These are phyloP conservation scores for Calonectria pseudoturangicola DNA, from an alignment of 2,329 filamentous ascomycete species.

Conservation along the genomic window DNA sequence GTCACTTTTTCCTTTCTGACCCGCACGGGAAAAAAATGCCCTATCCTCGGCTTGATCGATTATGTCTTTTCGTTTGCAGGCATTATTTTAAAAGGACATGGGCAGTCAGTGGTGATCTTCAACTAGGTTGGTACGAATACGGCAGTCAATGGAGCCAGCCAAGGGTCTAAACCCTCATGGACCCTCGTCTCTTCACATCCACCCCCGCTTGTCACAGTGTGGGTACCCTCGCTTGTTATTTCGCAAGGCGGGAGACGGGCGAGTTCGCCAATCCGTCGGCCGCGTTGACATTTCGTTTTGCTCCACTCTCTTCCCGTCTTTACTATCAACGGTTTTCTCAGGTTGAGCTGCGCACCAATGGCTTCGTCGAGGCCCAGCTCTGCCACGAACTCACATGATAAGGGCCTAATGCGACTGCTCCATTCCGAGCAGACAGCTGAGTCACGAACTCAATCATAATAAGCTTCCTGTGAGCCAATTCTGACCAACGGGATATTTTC, in stretches of 20 bases:
- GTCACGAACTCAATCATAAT: slow-evolving; percentile 43
- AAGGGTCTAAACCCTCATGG: slow-evolving; percentile 46
- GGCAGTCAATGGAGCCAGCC: slow-evolving; percentile 46
- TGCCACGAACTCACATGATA: slow-evolving; percentile 55
- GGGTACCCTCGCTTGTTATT: slow-evolving; percentile 38
- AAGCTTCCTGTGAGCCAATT: slow-evolving; percentile 41
- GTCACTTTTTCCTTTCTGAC: slow-evolving; percentile 40
- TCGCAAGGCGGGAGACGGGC: slow-evolving; percentile 39
- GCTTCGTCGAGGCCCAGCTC: slow-evolving; percentile 37
- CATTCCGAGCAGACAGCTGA: slow-evolving; percentile 47
- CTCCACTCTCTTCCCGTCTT: slow-evolving; percentile 40
- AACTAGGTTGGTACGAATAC: slow-evolving; percentile 44
- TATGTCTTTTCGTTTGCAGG: slow-evolving; percentile 33
- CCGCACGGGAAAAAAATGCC: slow-evolving; percentile 31
- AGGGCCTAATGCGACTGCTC: slow-evolving; percentile 53
- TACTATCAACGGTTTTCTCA: slow-evolving; percentile 46
- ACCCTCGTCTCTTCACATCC: slow-evolving; percentile 47
- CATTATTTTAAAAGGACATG: slow-evolving; percentile 35
- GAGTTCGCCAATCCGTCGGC: slow-evolving; percentile 48
- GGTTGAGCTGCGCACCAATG: slow-evolving; percentile 44
- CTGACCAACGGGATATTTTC: slow-evolving; percentile 44
- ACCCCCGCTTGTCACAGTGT: slow-evolving; percentile 52
- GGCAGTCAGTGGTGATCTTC: slow-evolving; percentile 44
- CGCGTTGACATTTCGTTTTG: slow-evolving; percentile 38
- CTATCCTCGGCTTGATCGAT: slow-evolving; percentile 35